These are phyloP conservation scores for Cicer judaicum DNA, from an alignment of 306 rosid species.

Conservation along the genomic window DNA sequence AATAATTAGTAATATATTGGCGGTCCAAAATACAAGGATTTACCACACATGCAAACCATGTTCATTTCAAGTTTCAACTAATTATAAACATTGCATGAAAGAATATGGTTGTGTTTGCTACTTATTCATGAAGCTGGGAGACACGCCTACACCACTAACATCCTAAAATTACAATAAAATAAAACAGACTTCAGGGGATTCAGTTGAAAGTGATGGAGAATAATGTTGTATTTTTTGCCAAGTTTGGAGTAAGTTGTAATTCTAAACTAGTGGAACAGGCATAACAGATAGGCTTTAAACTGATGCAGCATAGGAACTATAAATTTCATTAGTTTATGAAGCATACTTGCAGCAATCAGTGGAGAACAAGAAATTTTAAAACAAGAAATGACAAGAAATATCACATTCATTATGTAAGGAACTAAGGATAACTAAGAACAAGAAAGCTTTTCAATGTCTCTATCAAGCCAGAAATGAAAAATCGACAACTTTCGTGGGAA, in stretches of 20 bases:
- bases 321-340: neutral
- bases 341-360: neutral
- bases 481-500: neutral
- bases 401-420: constrained; percentile 17
- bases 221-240: constrained; percentile 11
- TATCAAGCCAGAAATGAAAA: constrained; percentile 5
- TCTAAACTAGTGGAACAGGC: constrained; percentile 18
- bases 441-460: neutral
- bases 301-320: neutral
- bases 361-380: constrained; percentile 3
- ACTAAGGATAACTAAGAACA: neutral
- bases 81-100: constrained; percentile 10
- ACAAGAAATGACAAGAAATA: constrained; percentile 10
- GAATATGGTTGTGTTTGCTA: neutral
- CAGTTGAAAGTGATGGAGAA: constrained; percentile 17
- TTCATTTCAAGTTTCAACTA: constrained; percentile 1
- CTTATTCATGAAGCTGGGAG: neutral
- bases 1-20: neutral
- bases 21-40: constrained; percentile 9
- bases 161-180: constrained; percentile 8
- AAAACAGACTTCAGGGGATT: constrained; percentile 8
- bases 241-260: constrained; percentile 8
- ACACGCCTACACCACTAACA: neutral
- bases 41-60: constrained; percentile 21
- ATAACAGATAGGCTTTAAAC: neutral